A percentile compares a stretch with the other conserved stretches of the same genome.
phyloP scores from a whole-genome alignment of 352 stramenopile genomes.

The Globisporangium uncinulatum region DNA sequence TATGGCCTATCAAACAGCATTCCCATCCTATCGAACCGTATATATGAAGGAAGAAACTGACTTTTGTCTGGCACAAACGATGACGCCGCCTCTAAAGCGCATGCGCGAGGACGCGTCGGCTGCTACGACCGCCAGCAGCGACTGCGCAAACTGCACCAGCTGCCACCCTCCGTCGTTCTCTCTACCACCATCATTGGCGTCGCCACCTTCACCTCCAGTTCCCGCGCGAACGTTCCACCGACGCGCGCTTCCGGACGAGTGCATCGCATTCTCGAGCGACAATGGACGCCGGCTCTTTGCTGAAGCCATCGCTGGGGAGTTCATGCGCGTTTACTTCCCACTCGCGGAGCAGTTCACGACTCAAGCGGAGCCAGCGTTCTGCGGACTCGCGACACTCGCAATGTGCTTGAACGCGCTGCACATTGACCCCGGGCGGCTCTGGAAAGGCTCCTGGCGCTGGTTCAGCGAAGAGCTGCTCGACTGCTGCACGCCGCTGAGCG shows the following conservation, averaged over 20 bases:
- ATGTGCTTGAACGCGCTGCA: slow-evolving; percentile 79
- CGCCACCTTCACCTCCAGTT: too few species aligned
- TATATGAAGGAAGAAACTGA: too few species aligned
- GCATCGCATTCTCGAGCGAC: slow-evolving; percentile 78
- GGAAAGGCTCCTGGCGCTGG: slow-evolving; percentile 79
- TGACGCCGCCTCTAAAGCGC: too few species aligned
- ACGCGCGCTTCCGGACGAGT: slow-evolving; percentile 70
- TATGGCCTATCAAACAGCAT: too few species aligned
- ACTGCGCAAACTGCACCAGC: too few species aligned
- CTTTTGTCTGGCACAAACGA: too few species aligned
- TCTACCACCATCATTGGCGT: too few species aligned
- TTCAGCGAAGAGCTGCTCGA: slow-evolving; percentile 84
- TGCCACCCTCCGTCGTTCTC: too few species aligned
- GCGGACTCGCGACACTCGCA: slow-evolving; percentile 76
- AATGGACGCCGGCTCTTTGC: slow-evolving; percentile 81
- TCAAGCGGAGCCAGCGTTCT: slow-evolving; percentile 91
- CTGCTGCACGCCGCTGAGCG: slow-evolving; percentile 66
- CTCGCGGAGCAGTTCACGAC: slow-evolving; percentile 88
- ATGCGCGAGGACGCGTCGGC: too few species aligned
- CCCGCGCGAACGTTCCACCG: slow-evolving; percentile 55
- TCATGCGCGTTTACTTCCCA: slow-evolving; percentile 92
- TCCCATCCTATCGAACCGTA: too few species aligned
- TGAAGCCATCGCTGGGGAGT: slow-evolving; percentile 45
- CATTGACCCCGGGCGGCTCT: slow-evolving; percentile 68
- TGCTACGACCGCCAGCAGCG: too few species aligned